phyloP scores from a whole-genome alignment of 2,329 filamentous ascomycete species.

The Sclerotinia subarctica region DNA sequence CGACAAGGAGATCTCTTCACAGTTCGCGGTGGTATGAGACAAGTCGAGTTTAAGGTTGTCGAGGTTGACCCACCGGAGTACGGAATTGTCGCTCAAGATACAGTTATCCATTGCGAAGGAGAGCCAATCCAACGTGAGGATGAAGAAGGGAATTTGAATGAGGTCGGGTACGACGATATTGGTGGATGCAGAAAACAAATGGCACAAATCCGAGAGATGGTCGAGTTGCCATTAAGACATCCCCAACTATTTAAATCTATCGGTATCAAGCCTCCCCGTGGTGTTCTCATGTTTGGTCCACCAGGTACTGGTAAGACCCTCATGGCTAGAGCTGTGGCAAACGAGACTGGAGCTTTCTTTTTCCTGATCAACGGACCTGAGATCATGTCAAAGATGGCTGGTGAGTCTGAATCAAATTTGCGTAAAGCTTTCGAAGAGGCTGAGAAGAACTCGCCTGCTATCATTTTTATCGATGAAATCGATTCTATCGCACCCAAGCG shows the following conservation, averaged over 20 bases:
- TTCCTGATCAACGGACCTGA: slow-evolving; percentile 99
- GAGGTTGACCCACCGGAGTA: slow-evolving; percentile 98
- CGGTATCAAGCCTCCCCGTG: slow-evolving; percentile 97
- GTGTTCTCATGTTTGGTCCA: slow-evolving; percentile 94
- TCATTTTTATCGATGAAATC: slow-evolving; percentile 99
- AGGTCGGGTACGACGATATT: slow-evolving; percentile 98
- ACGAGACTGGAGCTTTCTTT: slow-evolving; percentile 98
- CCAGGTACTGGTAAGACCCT: slow-evolving; percentile 99
- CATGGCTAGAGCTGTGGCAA: slow-evolving; percentile 97
- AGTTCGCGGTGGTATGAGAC: slow-evolving; percentile 94
- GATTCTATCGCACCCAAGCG: slow-evolving; percentile 99
- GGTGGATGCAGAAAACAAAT: slow-evolving; percentile 99
- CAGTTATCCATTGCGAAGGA: slow-evolving; percentile 97
- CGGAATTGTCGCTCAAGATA: slow-evolving; percentile 97
- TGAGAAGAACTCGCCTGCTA: slow-evolving; percentile 98
- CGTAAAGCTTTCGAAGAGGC: slow-evolving; percentile 99
- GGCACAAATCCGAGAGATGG: slow-evolving; percentile 98
- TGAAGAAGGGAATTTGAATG: slow-evolving; percentile 98
- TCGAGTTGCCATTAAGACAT: slow-evolving; percentile 93
- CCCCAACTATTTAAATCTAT: slow-evolving; percentile 99
- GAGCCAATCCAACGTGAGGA: slow-evolving; percentile 97
- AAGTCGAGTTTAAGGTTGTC: slow-evolving; percentile 99
- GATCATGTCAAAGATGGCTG: slow-evolving; percentile 99
- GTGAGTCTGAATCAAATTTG: slow-evolving; percentile 97
- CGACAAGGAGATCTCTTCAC: slow-evolving; percentile 98